Percentiles rank a stretch among this genome's conserved stretches.
Conservation (phyloP, 1,284 basidiomycete species). For the Paramarasmius palmivorus region DNA sequence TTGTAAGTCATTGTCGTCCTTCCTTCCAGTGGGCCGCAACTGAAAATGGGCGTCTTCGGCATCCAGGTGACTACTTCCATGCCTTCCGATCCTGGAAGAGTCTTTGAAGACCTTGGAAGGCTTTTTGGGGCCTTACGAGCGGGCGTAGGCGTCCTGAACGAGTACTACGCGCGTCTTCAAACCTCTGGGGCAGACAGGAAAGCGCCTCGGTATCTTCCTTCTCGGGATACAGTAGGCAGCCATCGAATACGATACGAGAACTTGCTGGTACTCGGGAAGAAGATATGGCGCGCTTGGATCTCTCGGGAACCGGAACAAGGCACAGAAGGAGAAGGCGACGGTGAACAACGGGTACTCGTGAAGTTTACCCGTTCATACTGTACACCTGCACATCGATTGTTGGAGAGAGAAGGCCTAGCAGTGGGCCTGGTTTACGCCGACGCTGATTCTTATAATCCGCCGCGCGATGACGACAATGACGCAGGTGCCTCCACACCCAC, state of each 20-base stretch:
- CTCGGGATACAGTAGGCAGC: not conserved
- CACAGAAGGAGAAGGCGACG: no score
- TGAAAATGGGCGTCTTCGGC: no score
- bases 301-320: not conserved
- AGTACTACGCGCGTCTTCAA: constrained; percentile 1
- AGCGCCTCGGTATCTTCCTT: not conserved
- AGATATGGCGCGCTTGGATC: not conserved
- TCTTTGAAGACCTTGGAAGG: not conserved
- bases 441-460: no score
- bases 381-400: not conserved
- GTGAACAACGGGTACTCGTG: not conserved
- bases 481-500: no score
- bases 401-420: no score
- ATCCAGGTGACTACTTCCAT: no score
- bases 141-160: not conserved
- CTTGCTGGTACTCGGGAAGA: not conserved
- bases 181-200: no score
- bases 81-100: not conserved
- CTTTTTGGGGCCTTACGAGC: not conserved
- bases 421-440: no score
- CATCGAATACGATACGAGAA: not conserved
- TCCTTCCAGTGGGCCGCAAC: no score
- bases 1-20: no score
- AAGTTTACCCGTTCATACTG: not conserved
- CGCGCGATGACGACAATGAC: no score